A percentile compares a stretch with the other conserved stretches of the same genome.
Conservation (phyloP, 2,329 filamentous ascomycete genomes). For the Fusarium duplospermum region DNA sequence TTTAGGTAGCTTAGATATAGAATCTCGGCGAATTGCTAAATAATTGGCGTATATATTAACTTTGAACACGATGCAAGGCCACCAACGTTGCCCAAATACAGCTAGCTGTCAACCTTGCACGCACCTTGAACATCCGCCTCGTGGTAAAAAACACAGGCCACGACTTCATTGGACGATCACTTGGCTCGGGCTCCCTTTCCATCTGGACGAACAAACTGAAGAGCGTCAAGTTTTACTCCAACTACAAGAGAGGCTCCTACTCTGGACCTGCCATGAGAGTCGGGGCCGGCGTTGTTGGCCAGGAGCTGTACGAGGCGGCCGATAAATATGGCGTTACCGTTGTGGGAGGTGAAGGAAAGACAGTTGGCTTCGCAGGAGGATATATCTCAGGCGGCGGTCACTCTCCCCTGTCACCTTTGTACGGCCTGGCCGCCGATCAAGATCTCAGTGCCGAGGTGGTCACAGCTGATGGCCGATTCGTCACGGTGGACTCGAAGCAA, state of each 20-base stretch:
- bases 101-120: conserved; percentile 52
- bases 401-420: neutral
- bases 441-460: neutral
- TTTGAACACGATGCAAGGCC: too few relatives aligned
- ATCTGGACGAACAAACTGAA: conserved; percentile 67
- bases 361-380: neutral
- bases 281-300: neutral
- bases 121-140: conserved; percentile 61
- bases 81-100: neutral
- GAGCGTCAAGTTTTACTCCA: conserved; percentile 52
- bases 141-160: conserved; percentile 69
- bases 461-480: neutral
- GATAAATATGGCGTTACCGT: neutral
- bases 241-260: conserved; percentile 45
- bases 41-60: too few relatives aligned
- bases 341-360: neutral
- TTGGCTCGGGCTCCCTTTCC: conserved; percentile 66
- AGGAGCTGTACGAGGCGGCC: neutral
- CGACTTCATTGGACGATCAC: conserved; percentile 66
- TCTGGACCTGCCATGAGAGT: neutral
- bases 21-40: too few relatives aligned
- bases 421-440: neutral
- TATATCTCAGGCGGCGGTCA: neutral
- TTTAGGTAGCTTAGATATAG: too few relatives aligned
- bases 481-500: neutral